phyloP scores from a whole-genome alignment of 805 yeast species.

The Candida morakotiae region DNA sequence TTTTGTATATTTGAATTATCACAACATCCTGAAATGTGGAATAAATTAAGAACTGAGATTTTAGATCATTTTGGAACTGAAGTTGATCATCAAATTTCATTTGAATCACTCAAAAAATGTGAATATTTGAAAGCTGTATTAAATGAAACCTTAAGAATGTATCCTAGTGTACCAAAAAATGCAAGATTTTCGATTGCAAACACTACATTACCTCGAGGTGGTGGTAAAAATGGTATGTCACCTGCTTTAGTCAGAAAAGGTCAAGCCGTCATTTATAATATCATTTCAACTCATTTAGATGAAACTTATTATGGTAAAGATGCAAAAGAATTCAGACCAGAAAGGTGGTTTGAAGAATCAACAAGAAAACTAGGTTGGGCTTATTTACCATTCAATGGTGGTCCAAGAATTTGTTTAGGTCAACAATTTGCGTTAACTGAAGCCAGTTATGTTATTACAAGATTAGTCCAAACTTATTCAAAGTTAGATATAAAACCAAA shows the following conservation, averaged over 20 bases:
- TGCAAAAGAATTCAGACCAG: constrained; percentile 44
- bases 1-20: constrained; percentile 27
- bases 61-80: constrained; percentile 22
- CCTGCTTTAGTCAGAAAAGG: constrained; percentile 45
- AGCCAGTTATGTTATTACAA: constrained; percentile 42
- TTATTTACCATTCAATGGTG: constrained; percentile 52
- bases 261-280: constrained; percentile 35
- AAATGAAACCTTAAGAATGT: constrained; percentile 29
- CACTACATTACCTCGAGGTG: constrained; percentile 28
- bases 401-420: constrained; percentile 55
- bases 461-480: constrained; percentile 28
- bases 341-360: constrained; percentile 40
- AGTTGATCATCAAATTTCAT: constrained; percentile 19
- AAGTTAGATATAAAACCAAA: constrained; percentile 15
- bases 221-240: constrained; percentile 28
- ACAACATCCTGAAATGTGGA: constrained; percentile 25
- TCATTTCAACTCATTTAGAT: constrained; percentile 43
- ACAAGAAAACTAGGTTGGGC: constrained; percentile 41
- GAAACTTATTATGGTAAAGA: constrained; percentile 42
- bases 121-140: constrained; percentile 26
- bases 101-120: constrained; percentile 31
- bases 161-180: constrained; percentile 32
- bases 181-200: constrained; percentile 20
- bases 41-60: constrained; percentile 25
- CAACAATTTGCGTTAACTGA: constrained; percentile 56